A percentile compares a stretch with the other conserved stretches of the same genome.
Conservation (phyloP, 225 moss, liverwort and hornwort genomes). For the Pseudoscleropodium purum region DNA sequence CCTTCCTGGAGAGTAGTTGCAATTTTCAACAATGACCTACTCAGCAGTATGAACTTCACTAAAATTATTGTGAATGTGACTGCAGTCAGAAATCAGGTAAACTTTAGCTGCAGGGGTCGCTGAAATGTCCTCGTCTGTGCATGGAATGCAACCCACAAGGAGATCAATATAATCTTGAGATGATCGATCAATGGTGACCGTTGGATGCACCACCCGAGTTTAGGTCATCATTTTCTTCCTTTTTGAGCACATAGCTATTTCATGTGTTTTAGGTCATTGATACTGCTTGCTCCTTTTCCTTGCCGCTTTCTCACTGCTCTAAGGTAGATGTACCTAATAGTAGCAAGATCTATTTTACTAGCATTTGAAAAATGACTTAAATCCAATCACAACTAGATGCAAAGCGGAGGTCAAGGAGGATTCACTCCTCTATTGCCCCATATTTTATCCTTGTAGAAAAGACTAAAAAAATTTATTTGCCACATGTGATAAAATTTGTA, state of each 20-base stretch:
- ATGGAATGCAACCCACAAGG: not conserved
- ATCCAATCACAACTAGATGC: too few relatives aligned
- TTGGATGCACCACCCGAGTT: accelerated
- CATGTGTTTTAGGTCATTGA: not conserved
- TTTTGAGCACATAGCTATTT: too few relatives aligned
- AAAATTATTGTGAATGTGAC: not conserved
- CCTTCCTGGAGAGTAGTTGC: not conserved
- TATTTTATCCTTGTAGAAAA: too few relatives aligned
- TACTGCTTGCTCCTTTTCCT: not conserved
- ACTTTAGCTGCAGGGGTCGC: not conserved
- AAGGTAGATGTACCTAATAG: too few relatives aligned
- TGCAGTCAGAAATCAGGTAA: not conserved
- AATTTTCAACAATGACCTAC: not conserved
- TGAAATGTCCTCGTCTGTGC: not conserved
- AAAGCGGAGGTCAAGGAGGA: too few relatives aligned
- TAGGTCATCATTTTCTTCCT: not conserved
- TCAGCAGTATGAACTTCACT: not conserved
- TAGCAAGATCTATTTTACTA: too few relatives aligned
- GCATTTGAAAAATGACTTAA: too few relatives aligned
- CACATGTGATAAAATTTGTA: too few relatives aligned
- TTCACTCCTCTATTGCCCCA: too few relatives aligned
- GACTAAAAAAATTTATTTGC: too few relatives aligned
- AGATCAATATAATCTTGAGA: not conserved
- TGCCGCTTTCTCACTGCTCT: accelerated
- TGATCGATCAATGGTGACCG: accelerated